Conservation (phyloP, 2,329 filamentous ascomycete genomes). For the Bipolaris zeicola region DNA sequence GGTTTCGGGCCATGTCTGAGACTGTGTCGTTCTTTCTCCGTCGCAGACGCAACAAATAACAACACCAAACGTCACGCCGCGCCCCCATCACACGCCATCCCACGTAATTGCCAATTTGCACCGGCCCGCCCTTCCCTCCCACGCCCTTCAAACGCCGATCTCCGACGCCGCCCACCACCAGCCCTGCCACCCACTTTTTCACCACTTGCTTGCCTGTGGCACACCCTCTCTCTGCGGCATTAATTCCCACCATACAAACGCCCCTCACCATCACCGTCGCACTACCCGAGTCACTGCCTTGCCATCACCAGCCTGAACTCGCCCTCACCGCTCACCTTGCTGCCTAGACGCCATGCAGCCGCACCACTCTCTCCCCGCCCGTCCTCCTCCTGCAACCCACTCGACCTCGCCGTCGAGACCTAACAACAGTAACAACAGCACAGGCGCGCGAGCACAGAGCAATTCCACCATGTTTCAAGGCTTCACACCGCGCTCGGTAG, state of each 20-base stretch:
- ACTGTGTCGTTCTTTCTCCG: conserved; percentile 14
- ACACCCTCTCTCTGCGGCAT: conserved; percentile 19
- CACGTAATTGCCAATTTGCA: conserved; percentile 23
- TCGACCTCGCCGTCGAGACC: conserved; percentile 66
- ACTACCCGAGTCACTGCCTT: conserved; percentile 31
- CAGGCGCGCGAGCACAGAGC: conserved; percentile 35
- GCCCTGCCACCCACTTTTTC: conserved; percentile 15
- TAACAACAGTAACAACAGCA: conserved; percentile 16
- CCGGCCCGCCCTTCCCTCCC: conserved; percentile 35
- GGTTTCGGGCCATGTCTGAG: too few species aligned
- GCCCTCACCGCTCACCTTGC: conserved; percentile 7
- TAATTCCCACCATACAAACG: conserved; percentile 14
- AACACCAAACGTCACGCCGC: conserved; percentile 10
- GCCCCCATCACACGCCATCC: conserved; percentile 18
- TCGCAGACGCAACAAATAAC: conserved; percentile 26
- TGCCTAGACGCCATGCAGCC: conserved; percentile 41
- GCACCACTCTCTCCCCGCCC: conserved; percentile 73
- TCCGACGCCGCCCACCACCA: conserved; percentile 10
- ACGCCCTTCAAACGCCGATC: conserved; percentile 23
- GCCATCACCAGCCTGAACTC: conserved; percentile 24
- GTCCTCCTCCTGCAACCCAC: conserved; percentile 68
- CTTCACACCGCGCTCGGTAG: conserved; percentile 66
- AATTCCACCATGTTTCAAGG: conserved; percentile 54
- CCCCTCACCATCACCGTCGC: conserved; percentile 7
- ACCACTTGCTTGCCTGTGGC: conserved; percentile 12